A percentile compares a stretch with the other conserved stretches of the same genome.
phyloP scores from a whole-genome alignment of 2,329 filamentous ascomycete species.

The Stagonosporopsis cucurbitacearum region DNA sequence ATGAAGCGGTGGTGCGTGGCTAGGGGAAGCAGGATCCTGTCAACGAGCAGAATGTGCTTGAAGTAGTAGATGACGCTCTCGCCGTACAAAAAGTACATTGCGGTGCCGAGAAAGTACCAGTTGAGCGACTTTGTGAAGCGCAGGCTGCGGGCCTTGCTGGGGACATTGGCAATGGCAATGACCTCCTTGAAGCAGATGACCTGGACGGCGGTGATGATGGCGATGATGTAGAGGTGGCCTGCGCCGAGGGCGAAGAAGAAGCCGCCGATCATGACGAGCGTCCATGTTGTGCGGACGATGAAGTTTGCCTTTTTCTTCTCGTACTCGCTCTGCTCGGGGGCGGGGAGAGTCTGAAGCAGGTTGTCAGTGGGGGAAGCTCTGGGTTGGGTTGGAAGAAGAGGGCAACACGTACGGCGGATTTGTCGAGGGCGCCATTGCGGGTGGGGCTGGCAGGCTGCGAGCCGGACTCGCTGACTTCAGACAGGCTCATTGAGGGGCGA shows the following conservation, averaged over 20 bases:
- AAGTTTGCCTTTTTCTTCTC: constrained; percentile 99
- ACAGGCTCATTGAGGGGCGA: constrained; percentile 72
- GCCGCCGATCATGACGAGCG: constrained; percentile 91
- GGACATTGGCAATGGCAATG: constrained; percentile 95
- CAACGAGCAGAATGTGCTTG: constrained; percentile 96
- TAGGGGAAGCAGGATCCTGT: constrained; percentile 88
- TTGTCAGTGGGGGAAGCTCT: constrained; percentile 24
- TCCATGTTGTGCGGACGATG: constrained; percentile 96
- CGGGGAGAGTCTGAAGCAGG: constrained; percentile 43
- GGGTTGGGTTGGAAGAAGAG: background rate
- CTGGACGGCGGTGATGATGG: constrained; percentile 89
- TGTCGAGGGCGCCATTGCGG: constrained; percentile 48
- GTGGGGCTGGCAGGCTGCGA: constrained; percentile 60
- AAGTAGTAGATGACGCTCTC: constrained; percentile 99
- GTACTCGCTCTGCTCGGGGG: constrained; percentile 70
- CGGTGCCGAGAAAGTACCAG: constrained; percentile 98
- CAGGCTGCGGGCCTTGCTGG: constrained; percentile 86
- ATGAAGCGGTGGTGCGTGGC: constrained; percentile 98
- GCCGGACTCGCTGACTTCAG: constrained; percentile 69
- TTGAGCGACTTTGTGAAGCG: constrained; percentile 95
- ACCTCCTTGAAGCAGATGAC: constrained; percentile 99
- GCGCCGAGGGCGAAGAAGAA: constrained; percentile 95
- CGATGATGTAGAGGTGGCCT: constrained; percentile 96
- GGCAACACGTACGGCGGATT: constrained; percentile 13
- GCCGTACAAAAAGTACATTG: constrained; percentile 99